Base-by-base conservation (phyloP, 2,329 filamentous ascomycete species). In the Delphinella strobiligena region DNA sequence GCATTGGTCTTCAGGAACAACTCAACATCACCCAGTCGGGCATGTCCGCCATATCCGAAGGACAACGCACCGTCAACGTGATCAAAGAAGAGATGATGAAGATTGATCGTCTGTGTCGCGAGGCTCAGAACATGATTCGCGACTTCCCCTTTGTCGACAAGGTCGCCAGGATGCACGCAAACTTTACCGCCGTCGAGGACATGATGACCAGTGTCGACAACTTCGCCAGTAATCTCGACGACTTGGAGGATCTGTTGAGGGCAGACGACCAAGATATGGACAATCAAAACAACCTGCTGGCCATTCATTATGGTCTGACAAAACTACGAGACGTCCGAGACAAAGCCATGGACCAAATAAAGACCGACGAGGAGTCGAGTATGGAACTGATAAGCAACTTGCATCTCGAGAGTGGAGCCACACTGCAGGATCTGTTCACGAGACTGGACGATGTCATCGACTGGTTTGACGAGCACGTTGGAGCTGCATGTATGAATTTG, bases 81-180 rank as follows among this genome's bases (percentile, higher is more conserved):
- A 95, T 95, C 64, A 94, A 93, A 62, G 89, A 96, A 50, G 91
- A 98, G 67, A 91, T 98, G 77, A 87, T 93, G 71, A 93, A 89
- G 64, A 96, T 98, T 54, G 91, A 98, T 67, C 87, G 85, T 64
- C 75, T 98, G 48, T 98, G 91, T 66, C 87, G 88, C 47, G 93
- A 98, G 63, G 88, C 88, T 40, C 89, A 96, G 67, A 86, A 85
- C 58, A 95, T 95, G 78, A 94, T 98, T 54, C 80, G 83, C 55
- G 91, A 98, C 67, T 96, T 98, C 62, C 81, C 82, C 27, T 85
- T 86, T 56, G 91, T 93, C 69, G 91, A 93, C 60, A 68, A 85
- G 45, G 83, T 93, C 40, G 89, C 89, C 40, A 85, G 94, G 62
- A 91, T 93, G 49, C 91, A 98, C 63, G 77, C 89, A 47, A 95